Conservation (phyloP, 1,139 yeast species). For the Dujonia santamariae region DNA sequence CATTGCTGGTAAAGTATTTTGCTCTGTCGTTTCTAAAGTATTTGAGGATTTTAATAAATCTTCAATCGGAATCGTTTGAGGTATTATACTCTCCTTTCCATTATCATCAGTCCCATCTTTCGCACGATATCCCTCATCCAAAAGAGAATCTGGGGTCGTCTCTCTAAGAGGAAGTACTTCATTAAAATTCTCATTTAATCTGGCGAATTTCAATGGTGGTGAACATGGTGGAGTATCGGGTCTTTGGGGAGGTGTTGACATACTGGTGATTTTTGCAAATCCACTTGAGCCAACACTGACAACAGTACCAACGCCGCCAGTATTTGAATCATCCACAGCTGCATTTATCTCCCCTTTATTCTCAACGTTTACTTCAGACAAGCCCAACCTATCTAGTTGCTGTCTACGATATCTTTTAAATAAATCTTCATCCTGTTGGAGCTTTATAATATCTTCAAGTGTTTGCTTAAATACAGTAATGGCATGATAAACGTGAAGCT, state of each 20-base stretch:
- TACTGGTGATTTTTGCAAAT: constrained; percentile 1
- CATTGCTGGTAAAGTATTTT: neutral
- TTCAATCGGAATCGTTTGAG: constrained; percentile 24
- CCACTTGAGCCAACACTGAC: no score
- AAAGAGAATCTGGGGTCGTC: constrained; percentile 13
- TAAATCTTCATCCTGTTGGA: constrained; percentile 25
- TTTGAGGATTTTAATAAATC: constrained; percentile 16
- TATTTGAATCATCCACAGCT: constrained; percentile 1
- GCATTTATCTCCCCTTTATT: neutral
- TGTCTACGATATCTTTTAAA: constrained; percentile 24
- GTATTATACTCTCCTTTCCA: constrained; percentile 10
- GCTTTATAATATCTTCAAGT: constrained; percentile 30
- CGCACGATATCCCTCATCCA: constrained; percentile 2
- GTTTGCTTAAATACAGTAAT: constrained; percentile 29
- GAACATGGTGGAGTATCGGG: constrained; percentile 16
- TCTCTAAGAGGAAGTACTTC: constrained; percentile 10
- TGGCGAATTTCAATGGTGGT: constrained; percentile 22
- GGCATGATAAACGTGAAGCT: constrained; percentile 37
- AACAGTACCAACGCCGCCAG: constrained; percentile 3
- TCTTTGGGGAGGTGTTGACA: constrained; percentile 6
- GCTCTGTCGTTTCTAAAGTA: constrained; percentile 12
- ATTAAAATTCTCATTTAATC: constrained; percentile 10
- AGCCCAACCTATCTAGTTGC: constrained; percentile 23
- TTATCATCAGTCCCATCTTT: constrained; percentile 4
- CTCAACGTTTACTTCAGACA: neutral